These are phyloP conservation scores for Tripterygium wilfordii DNA, from an alignment of 177 flowering plant genomes.

Conservation along the genomic window DNA sequence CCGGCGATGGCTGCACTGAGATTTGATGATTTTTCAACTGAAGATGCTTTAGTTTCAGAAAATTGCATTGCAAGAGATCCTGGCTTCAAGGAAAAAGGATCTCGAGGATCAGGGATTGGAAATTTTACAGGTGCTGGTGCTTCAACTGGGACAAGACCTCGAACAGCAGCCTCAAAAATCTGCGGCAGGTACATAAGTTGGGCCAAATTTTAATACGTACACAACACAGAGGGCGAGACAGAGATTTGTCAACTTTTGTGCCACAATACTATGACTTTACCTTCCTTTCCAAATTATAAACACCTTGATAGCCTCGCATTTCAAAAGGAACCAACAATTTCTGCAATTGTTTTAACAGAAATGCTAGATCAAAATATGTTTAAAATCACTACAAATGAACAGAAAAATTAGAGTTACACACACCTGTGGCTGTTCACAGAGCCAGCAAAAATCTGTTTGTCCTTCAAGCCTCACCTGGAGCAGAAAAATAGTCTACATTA, in stretches of 20 bases:
- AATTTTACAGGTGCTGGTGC: conserved; percentile 69
- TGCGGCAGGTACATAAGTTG: conserved; percentile 12
- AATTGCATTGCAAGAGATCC: conserved; percentile 42
- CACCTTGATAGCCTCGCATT: conserved; percentile 89
- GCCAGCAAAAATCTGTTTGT: conserved; percentile 85
- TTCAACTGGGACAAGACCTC: conserved; percentile 62
- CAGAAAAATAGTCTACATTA: background rate
- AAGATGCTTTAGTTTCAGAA: conserved; percentile 22
- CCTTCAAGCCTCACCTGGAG: conserved; percentile 84
- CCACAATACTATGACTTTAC: conserved; percentile 43
- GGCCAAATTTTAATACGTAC: background rate
- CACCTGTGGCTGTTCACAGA: conserved; percentile 93
- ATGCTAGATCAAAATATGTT: background rate
- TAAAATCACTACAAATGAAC: background rate
- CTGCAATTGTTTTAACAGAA: conserved; percentile 32
- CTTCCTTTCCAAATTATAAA: conserved; percentile 81
- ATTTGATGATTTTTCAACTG: conserved; percentile 33
- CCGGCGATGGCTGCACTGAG: conserved; percentile 77
- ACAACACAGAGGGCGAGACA: background rate
- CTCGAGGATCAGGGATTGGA: conserved; percentile 60
- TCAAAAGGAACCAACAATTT: conserved; percentile 75
- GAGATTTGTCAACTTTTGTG: background rate
- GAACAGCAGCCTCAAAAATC: conserved; percentile 71
- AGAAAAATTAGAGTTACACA: conserved; percentile 1
- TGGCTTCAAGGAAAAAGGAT: conserved; percentile 70